These are phyloP conservation scores for Prunus campanulata DNA, from an alignment of 306 rosid species.

Conservation along the genomic window DNA sequence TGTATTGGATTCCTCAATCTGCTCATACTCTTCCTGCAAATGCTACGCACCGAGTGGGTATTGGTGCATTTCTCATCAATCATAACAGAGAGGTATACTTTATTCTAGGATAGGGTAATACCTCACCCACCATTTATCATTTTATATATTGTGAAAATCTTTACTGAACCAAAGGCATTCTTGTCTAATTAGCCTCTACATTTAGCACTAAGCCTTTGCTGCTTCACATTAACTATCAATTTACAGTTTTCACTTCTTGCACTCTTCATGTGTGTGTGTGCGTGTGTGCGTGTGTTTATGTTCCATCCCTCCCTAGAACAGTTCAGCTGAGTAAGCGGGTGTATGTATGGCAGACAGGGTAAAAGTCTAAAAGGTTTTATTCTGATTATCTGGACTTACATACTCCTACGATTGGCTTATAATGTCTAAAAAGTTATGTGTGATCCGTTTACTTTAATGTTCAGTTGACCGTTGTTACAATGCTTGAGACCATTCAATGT, in stretches of 20 bases:
- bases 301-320: background rate
- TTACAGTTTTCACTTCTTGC: background rate
- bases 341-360: too few species aligned
- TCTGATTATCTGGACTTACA: background rate
- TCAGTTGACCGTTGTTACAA: background rate
- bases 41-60: slow-evolving; percentile 74
- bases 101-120: background rate
- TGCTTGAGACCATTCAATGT: background rate
- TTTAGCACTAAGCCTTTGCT: background rate
- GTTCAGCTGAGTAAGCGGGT: background rate
- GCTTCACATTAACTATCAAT: background rate
- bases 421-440: background rate
- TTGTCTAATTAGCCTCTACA: background rate
- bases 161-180: background rate
- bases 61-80: slow-evolving; percentile 70
- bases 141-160: background rate
- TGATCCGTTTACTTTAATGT: background rate
- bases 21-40: slow-evolving; percentile 66
- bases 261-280: background rate
- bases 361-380: background rate
- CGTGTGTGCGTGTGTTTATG: background rate
- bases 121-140: background rate
- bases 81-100: slow-evolving; percentile 62
- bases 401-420: background rate
- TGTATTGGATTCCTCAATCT: slow-evolving; percentile 69